phyloP scores from a whole-genome alignment of 2,329 filamentous ascomycete species.

The Aaosphaeria pasadenensis region DNA sequence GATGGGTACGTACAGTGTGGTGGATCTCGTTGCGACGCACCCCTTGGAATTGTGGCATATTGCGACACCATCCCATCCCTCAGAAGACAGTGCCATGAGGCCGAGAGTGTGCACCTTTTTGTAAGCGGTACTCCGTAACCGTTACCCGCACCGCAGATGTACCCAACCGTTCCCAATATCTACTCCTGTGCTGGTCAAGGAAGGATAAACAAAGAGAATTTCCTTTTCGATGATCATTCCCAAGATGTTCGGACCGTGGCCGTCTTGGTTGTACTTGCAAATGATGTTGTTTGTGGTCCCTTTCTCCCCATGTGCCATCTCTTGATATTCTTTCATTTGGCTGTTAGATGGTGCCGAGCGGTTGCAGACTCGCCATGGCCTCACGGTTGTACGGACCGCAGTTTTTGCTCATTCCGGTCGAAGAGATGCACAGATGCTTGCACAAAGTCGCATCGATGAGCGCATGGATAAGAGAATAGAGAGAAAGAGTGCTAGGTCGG shows the following conservation, averaged over 20 bases:
- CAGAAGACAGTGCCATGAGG: not conserved
- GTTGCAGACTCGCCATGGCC: conserved; percentile 3
- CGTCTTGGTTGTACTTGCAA: conserved; percentile 5
- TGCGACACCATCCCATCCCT: not conserved
- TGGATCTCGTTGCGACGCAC: conserved; percentile 5
- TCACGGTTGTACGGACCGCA: conserved; percentile 19
- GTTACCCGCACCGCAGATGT: too few species aligned
- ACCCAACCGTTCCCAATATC: too few species aligned
- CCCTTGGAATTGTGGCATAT: conserved; percentile 4
- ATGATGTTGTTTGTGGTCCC: not conserved
- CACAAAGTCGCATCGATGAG: conserved; percentile 7
- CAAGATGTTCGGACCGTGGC: conserved; percentile 1
- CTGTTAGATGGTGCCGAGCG: conserved; percentile 14
- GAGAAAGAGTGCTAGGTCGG: conserved; percentile 3
- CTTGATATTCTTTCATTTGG: conserved; percentile 4
- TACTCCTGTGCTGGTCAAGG: not conserved
- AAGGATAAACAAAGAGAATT: not conserved
- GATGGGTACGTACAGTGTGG: not conserved
- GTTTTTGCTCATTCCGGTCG: conserved; percentile 13
- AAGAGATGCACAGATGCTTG: not conserved
- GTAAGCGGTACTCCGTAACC: too few species aligned
- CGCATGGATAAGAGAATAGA: conserved; percentile 12
- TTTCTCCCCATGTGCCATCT: conserved; percentile 1
- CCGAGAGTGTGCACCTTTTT: not conserved
- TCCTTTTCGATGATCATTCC: not conserved